A percentile compares a stretch with the other conserved stretches of the same genome.
These are phyloP conservation scores for Amanita polypyramis DNA, from an alignment of 768 basidiomycete species.

Conservation along the genomic window DNA sequence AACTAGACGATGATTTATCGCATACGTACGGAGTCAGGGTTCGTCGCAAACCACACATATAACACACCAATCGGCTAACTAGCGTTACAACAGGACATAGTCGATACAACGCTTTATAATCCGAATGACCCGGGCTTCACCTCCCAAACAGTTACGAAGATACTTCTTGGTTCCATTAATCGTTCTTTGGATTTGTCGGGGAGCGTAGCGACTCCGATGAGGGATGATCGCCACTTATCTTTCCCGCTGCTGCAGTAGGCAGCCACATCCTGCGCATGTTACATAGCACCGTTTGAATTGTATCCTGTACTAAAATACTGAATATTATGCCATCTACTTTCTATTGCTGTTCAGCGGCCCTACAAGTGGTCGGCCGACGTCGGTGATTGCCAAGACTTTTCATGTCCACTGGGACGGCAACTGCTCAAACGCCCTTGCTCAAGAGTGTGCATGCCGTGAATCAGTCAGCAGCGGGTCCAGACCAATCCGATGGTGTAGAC, in stretches of 20 bases:
- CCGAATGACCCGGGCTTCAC: conserved; percentile 13
- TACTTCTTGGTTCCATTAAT: conserved; percentile 59
- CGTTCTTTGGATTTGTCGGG: conserved; percentile 15
- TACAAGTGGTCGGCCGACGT: too few species aligned
- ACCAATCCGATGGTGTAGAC: background rate
- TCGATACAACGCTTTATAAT: conserved; percentile 55
- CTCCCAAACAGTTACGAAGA: conserved; percentile 45
- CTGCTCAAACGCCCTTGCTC: background rate
- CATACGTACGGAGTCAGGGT: conserved; percentile 19
- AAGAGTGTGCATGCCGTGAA: background rate
- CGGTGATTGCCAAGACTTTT: too few species aligned
- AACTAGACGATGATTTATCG: conserved; percentile 50
- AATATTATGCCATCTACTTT: too few species aligned
- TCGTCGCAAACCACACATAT: conserved; percentile 4
- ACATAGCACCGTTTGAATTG: background rate
- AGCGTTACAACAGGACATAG: conserved; percentile 42
- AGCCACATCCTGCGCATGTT: background rate
- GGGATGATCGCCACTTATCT: background rate
- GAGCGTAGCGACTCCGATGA: background rate
- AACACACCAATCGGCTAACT: background rate
- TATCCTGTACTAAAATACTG: too few species aligned
- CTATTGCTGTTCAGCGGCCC: too few species aligned
- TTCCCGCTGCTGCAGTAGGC: background rate
- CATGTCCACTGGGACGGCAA: background rate
- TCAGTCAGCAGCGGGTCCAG: background rate